Percentiles rank a stretch among this genome's conserved stretches.
Conservation (phyloP, 805 yeast genomes). For the Saccharomyces kudriavzevii region DNA sequence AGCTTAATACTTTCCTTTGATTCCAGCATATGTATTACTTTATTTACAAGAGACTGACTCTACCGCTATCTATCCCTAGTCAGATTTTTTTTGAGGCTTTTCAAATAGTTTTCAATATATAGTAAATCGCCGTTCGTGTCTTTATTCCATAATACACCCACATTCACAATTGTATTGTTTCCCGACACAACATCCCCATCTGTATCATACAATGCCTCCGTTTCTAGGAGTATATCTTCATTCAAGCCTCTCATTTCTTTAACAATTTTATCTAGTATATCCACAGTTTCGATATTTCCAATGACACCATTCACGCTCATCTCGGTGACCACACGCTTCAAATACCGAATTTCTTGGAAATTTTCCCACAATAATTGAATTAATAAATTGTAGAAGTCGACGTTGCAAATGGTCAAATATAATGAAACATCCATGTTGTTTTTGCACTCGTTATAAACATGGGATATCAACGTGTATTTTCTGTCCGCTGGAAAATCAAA, state of each 20-base stretch:
- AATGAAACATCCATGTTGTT: conserved; percentile 18
- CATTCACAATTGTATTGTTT: neutral
- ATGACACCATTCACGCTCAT: conserved; percentile 28
- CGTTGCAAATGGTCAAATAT: conserved; percentile 26
- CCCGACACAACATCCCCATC: neutral
- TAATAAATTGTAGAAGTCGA: conserved; percentile 26
- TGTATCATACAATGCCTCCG: neutral
- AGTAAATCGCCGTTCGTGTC: conserved; percentile 16
- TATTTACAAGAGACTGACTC: neutral
- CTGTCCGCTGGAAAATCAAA: conserved; percentile 19
- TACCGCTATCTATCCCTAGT: conserved; percentile 1
- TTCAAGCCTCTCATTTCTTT: conserved; percentile 15
- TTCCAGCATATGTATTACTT: neutral
- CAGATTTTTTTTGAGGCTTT: conserved; percentile 15
- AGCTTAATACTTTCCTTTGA: neutral
- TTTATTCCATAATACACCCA: conserved; percentile 23
- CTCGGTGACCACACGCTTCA: conserved; percentile 18
- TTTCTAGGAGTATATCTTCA: conserved; percentile 13
- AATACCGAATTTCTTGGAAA: conserved; percentile 17
- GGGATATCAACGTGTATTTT: conserved; percentile 18
- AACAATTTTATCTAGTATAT: conserved; percentile 16
- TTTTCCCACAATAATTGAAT: conserved; percentile 25
- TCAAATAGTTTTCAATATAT: conserved; percentile 18
- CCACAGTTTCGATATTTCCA: conserved; percentile 27
- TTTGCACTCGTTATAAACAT: conserved; percentile 25